A percentile compares a stretch with the other conserved stretches of the same genome.
These are phyloP conservation scores for Rhypophila decipiens DNA, from an alignment of 495 filamentous ascomycete genomes.

Conservation along the genomic window DNA sequence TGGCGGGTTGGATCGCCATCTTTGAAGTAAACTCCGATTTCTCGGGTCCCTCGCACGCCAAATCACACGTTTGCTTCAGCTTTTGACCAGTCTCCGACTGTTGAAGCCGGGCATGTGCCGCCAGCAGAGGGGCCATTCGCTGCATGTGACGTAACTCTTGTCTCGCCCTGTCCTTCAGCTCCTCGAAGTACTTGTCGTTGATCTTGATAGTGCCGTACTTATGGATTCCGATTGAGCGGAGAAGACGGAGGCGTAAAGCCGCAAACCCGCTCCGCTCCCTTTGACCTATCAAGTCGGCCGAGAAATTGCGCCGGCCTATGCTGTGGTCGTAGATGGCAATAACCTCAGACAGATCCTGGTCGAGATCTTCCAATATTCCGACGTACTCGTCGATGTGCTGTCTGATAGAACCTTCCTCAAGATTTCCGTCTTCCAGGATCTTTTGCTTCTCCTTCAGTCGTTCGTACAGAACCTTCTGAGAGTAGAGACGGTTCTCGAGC, in stretches of 20 bases:
- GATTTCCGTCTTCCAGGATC: too few relatives aligned
- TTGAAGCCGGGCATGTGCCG: slow-evolving; percentile 5
- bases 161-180: slow-evolving; percentile 9
- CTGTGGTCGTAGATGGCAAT: too few relatives aligned
- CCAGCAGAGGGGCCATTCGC: slow-evolving; percentile 4
- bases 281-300: too few relatives aligned
- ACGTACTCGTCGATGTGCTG: not conserved
- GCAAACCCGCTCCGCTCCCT: too few relatives aligned
- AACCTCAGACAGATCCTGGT: not conserved
- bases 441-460: too few relatives aligned
- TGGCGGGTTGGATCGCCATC: slow-evolving; percentile 52
- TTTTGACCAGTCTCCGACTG: not conserved
- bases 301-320: too few relatives aligned
- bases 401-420: too few relatives aligned
- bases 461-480: too few relatives aligned
- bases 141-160: slow-evolving; percentile 3
- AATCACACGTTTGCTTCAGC: slow-evolving; percentile 3
- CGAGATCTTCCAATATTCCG: not conserved
- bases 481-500: too few relatives aligned
- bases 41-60: slow-evolving; percentile 1
- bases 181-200: slow-evolving; percentile 2
- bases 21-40: slow-evolving; percentile 9
- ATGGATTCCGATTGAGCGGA: not conserved
- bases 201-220: slow-evolving; percentile 1
- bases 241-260: not conserved